Conservation (phyloP, 2,329 filamentous ascomycete species). For the Phyllosticta paracitricarpa region DNA sequence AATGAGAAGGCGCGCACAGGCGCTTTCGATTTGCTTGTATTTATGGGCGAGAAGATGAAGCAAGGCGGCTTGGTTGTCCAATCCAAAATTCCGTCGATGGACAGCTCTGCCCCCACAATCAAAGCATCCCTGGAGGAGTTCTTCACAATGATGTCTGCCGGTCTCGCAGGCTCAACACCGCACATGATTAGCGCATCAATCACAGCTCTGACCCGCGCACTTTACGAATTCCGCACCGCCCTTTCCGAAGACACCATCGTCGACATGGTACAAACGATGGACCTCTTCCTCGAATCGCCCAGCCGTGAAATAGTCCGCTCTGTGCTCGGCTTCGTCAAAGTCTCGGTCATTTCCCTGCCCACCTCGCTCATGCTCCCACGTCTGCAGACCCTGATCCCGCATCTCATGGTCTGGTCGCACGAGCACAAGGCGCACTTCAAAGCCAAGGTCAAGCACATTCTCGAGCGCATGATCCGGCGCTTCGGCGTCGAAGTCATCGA, state of each 20-base stretch:
- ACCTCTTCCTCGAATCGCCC: slow-evolving; percentile 90
- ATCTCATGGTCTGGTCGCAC: slow-evolving; percentile 90
- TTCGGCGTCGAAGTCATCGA: slow-evolving; percentile 79
- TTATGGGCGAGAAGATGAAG: slow-evolving; percentile 76
- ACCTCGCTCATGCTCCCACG: slow-evolving; percentile 68
- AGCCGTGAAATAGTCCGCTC: slow-evolving; percentile 95
- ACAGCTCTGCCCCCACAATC: slow-evolving; percentile 64
- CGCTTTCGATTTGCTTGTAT: slow-evolving; percentile 81
- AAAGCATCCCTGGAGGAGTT: slow-evolving; percentile 84
- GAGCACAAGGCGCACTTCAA: slow-evolving; percentile 98
- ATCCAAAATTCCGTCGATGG: slow-evolving; percentile 79
- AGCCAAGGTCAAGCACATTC: slow-evolving; percentile 93
- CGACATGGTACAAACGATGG: slow-evolving; percentile 88
- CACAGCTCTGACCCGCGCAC: slow-evolving; percentile 82
- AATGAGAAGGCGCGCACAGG: slow-evolving; percentile 88
- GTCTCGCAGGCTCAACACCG: slow-evolving; percentile 81
- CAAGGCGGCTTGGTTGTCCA: slow-evolving; percentile 70
- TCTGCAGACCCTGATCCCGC: slow-evolving; percentile 69
- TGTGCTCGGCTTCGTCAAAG: slow-evolving; percentile 92
- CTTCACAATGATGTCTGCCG: slow-evolving; percentile 96
- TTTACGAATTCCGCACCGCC: slow-evolving; percentile 76
- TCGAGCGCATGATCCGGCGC: slow-evolving; percentile 85
- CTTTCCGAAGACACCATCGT: slow-evolving; percentile 61
- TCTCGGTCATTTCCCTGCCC: slow-evolving; percentile 80
- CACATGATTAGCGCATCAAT: slow-evolving; percentile 99